phyloP scores from a whole-genome alignment of 1,284 basidiomycete species.

The Termitomyces sp. region DNA sequence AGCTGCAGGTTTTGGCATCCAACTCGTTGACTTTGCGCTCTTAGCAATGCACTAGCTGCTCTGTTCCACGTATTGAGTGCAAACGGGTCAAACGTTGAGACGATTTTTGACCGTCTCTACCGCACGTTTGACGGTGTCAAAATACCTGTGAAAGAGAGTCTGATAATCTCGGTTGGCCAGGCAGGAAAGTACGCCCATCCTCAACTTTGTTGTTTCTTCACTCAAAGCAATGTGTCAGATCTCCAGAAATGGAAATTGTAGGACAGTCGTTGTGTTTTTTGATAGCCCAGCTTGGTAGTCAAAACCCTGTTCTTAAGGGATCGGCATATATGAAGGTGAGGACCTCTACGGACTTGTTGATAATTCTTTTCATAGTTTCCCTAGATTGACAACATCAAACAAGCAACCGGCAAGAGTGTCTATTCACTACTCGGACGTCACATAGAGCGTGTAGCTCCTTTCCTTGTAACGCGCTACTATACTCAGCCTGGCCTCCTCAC shows the following conservation, averaged over 20 bases:
- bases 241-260: slow-evolving; percentile 46
- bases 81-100: slow-evolving; percentile 32
- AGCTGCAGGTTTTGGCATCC: background rate
- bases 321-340: slow-evolving; percentile 66
- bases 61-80: slow-evolving; percentile 37
- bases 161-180: slow-evolving; percentile 52
- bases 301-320: slow-evolving; percentile 64
- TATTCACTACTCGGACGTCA: slow-evolving; percentile 71
- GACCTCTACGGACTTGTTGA: background rate
- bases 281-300: slow-evolving; percentile 63
- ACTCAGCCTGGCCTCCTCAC: slow-evolving; percentile 53
- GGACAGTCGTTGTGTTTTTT: slow-evolving; percentile 61
- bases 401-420: slow-evolving; percentile 56
- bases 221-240: slow-evolving; percentile 29
- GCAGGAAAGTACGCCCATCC: slow-evolving; percentile 54
- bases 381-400: slow-evolving; percentile 59
- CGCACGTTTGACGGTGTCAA: slow-evolving; percentile 39
- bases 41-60: slow-evolving; percentile 37
- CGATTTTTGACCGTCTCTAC: slow-evolving; percentile 44
- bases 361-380: slow-evolving; percentile 9
- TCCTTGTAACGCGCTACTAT: slow-evolving; percentile 56
- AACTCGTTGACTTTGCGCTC: background rate
- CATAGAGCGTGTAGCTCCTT: slow-evolving; percentile 63
- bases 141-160: slow-evolving; percentile 51
- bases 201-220: background rate